phyloP scores from a whole-genome alignment of 2,329 filamentous ascomycete genomes.

The Scytalidium sp. region DNA sequence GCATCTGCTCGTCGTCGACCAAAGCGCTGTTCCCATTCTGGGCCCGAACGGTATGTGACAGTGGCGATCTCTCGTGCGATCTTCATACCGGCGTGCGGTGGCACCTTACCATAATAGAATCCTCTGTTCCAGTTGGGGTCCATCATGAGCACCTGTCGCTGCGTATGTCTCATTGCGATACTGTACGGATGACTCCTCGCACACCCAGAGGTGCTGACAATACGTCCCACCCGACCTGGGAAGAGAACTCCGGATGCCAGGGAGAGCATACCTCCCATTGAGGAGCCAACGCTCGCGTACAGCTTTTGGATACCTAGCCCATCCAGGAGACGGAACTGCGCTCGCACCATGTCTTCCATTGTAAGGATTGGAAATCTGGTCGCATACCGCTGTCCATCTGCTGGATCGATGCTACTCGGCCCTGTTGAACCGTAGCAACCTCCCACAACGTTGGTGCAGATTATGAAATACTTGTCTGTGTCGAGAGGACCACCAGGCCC shows the following conservation, averaged over 20 bases:
- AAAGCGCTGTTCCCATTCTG: conserved; percentile 96
- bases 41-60: conserved; percentile 92
- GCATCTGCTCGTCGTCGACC: conserved; percentile 83
- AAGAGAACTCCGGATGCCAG: conserved; percentile 83
- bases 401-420: conserved; percentile 82
- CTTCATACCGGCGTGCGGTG: conserved; percentile 96
- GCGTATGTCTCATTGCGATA: conserved; percentile 97
- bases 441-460: conserved; percentile 95
- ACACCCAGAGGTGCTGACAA: conserved; percentile 90
- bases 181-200: conserved; percentile 95
- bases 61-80: conserved; percentile 95
- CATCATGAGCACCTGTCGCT: conserved; percentile 98
- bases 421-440: conserved; percentile 96
- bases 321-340: conserved; percentile 88
- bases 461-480: conserved; percentile 86
- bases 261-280: conserved; percentile 98
- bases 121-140: conserved; percentile 95
- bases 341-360: conserved; percentile 95
- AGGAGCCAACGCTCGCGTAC: conserved; percentile 90
- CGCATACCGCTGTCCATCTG: conserved; percentile 83
- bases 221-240: conserved; percentile 73
- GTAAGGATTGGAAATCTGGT: conserved; percentile 95
- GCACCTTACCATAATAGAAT: conserved; percentile 86
- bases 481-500: conserved; percentile 82
- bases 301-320: conserved; percentile 71